These are phyloP conservation scores for Penicillium maclennaniae DNA, from an alignment of 495 filamentous ascomycete genomes.

Conservation along the genomic window DNA sequence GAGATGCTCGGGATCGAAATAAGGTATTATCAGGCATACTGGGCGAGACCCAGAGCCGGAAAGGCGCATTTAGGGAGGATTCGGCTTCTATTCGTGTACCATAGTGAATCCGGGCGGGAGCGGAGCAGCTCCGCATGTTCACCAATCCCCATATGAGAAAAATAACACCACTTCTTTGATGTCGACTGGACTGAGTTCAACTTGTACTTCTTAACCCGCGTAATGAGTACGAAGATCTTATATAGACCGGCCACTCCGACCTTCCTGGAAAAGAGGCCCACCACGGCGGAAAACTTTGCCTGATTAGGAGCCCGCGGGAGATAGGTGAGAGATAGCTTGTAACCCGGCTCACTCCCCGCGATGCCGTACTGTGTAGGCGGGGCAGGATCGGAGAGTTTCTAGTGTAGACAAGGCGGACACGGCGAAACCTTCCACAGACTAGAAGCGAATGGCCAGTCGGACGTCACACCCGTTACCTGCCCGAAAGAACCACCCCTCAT, in stretches of 20 bases:
- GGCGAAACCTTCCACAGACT: not conserved
- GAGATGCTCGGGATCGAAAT: not conserved
- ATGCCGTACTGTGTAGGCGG: not conserved
- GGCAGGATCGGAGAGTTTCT: not conserved
- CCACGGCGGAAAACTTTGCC: slow-evolving; percentile 21
- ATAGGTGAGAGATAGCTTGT: slow-evolving; percentile 1
- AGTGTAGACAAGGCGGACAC: not conserved
- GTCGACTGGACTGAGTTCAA: not conserved
- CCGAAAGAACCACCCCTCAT: slow-evolving; percentile 2
- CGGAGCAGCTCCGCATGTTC: not conserved
- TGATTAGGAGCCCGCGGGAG: slow-evolving; percentile 6
- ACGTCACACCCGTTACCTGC: slow-evolving; percentile 8
- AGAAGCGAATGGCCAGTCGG: slow-evolving; percentile 9
- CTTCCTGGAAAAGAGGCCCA: not conserved
- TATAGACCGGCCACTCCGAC: too few relatives aligned
- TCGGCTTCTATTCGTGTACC: slow-evolving; percentile 22
- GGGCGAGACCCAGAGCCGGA: not conserved
- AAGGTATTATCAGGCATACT: not conserved
- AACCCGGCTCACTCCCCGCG: not conserved
- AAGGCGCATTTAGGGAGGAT: not conserved
- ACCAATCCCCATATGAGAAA: slow-evolving; percentile 16
- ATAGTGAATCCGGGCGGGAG: slow-evolving; percentile 23
- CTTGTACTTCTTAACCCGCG: not conserved
- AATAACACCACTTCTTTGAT: slow-evolving; percentile 4
- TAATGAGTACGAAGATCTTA: too few relatives aligned